Evolutionary conservation across 805 yeast genomes (phyloP).

Genomic region (Metschnikowia kofuensis): DNA sequence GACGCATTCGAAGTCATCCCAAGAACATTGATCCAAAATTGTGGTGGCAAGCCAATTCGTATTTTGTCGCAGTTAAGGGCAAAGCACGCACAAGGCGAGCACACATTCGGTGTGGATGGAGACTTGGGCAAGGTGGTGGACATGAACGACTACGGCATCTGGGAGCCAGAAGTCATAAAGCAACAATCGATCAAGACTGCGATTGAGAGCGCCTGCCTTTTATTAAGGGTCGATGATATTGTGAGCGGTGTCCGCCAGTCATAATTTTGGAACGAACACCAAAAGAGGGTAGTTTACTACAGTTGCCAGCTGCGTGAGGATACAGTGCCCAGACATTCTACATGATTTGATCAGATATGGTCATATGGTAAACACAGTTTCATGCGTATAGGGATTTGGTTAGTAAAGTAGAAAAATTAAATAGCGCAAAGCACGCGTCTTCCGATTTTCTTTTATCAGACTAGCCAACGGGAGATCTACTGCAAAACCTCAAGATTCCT

Average conservation of each 20-base stretch:
- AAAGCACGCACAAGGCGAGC: constrained; percentile 87
- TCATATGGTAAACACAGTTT: too few relatives aligned
- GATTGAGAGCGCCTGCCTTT: constrained; percentile 91
- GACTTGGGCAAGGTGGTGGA: constrained; percentile 91
- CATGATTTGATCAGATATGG: too few relatives aligned
- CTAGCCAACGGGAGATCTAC: too few relatives aligned
- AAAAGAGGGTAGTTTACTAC: too few relatives aligned
- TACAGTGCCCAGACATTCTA: too few relatives aligned
- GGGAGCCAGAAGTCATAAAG: constrained; percentile 99
- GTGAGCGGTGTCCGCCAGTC: constrained; percentile 86
- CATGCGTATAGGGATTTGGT: too few relatives aligned
- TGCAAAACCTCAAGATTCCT: not conserved
- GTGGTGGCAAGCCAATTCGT: constrained; percentile 96
- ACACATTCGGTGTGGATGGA: constrained; percentile 91
- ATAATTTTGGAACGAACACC: not conserved
- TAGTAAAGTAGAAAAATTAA: too few relatives aligned
- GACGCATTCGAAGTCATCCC: constrained; percentile 99
- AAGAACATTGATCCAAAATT: constrained; percentile 93
- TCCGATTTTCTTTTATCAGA: too few relatives aligned
- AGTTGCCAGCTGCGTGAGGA: too few relatives aligned
- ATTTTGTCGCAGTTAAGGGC: constrained; percentile 89
- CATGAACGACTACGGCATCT: constrained; percentile 92
- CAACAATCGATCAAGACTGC: constrained; percentile 98
- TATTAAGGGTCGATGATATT: constrained; percentile 94
- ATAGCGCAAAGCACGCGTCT: too few relatives aligned